Percentiles rank a stretch among this genome's conserved stretches.
phyloP scores from a whole-genome alignment of 352 stramenopile genomes.

The Pythium phragmitis region DNA sequence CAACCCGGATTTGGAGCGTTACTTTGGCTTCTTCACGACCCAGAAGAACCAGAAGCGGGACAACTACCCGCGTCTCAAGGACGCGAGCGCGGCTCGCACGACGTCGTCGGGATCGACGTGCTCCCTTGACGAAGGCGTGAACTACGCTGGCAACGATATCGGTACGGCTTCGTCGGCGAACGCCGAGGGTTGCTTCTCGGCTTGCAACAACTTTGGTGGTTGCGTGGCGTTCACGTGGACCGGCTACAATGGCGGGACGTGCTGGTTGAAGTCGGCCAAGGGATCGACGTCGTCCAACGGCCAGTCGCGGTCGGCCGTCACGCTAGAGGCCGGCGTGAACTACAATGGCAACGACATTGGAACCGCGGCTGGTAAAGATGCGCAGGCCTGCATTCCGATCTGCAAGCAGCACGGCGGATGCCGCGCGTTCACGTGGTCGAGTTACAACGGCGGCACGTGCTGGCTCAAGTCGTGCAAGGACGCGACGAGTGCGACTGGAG shows the following conservation, averaged over 20 bases:
- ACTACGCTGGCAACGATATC: slow-evolving; percentile 20
- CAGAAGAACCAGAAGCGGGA: slow-evolving; percentile 24
- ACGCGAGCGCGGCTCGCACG: slow-evolving; percentile 1
- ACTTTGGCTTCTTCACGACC: slow-evolving; percentile 38
- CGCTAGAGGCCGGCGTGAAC: slow-evolving; percentile 12
- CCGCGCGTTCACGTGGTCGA: slow-evolving; percentile 33
- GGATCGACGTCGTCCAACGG: not conserved
- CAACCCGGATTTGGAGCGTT: slow-evolving; percentile 25
- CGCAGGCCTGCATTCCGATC: slow-evolving; percentile 8
- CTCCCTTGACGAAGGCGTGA: slow-evolving; percentile 14
- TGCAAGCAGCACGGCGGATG: slow-evolving; percentile 10
- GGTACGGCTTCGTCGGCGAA: not conserved
- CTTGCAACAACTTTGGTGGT: slow-evolving; percentile 1
- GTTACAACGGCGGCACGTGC: slow-evolving; percentile 33
- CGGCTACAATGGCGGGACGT: slow-evolving; percentile 31
- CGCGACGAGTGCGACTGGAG: not conserved
- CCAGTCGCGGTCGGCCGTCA: slow-evolving; percentile 10
- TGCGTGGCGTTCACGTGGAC: slow-evolving; percentile 33
- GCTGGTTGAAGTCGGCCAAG: slow-evolving; percentile 24
- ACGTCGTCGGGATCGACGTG: slow-evolving; percentile 1
- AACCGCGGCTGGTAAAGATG: slow-evolving; percentile 1
- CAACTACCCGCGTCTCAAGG: slow-evolving; percentile 20
- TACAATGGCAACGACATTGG: slow-evolving; percentile 26
- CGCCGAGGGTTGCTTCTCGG: slow-evolving; percentile 15
- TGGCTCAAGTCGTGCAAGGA: slow-evolving; percentile 18